Conservation (phyloP, 2,329 filamentous ascomycete species). For the Colletotrichum chlorophyti region DNA sequence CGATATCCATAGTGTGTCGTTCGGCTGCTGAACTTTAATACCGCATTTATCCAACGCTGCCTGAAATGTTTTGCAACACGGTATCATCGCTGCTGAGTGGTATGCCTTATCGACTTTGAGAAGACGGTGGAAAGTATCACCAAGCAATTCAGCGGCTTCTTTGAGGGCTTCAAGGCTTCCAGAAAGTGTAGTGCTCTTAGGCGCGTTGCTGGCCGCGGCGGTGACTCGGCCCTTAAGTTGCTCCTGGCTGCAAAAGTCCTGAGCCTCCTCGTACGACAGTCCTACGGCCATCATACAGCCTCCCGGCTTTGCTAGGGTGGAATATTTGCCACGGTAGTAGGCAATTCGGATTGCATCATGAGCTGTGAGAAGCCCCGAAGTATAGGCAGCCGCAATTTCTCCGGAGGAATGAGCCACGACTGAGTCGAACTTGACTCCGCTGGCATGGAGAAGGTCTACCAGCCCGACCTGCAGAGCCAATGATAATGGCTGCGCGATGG, state of each 20-base stretch:
- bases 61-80: background rate
- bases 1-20: background rate
- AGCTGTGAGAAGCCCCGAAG: constrained; percentile 47
- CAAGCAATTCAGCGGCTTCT: constrained; percentile 30
- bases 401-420: constrained; percentile 57
- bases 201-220: constrained; percentile 34
- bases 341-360: constrained; percentile 34
- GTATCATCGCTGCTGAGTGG: constrained; percentile 38
- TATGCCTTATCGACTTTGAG: constrained; percentile 38
- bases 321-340: constrained; percentile 31
- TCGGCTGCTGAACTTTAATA: background rate
- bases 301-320: constrained; percentile 9
- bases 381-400: constrained; percentile 58
- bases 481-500: constrained; percentile 14
- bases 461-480: constrained; percentile 32
- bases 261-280: constrained; percentile 28
- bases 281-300: constrained; percentile 35
- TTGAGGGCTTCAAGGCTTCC: constrained; percentile 38
- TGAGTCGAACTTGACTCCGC: constrained; percentile 40
- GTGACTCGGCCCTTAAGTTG: constrained; percentile 23
- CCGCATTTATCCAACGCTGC: background rate
- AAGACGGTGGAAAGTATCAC: constrained; percentile 29
- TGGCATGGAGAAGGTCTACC: constrained; percentile 34
- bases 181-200: constrained; percentile 30
- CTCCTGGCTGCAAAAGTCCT: background rate